phyloP scores from a whole-genome alignment of 2,329 filamentous ascomycete species.

The Trichoderma lentiforme region DNA sequence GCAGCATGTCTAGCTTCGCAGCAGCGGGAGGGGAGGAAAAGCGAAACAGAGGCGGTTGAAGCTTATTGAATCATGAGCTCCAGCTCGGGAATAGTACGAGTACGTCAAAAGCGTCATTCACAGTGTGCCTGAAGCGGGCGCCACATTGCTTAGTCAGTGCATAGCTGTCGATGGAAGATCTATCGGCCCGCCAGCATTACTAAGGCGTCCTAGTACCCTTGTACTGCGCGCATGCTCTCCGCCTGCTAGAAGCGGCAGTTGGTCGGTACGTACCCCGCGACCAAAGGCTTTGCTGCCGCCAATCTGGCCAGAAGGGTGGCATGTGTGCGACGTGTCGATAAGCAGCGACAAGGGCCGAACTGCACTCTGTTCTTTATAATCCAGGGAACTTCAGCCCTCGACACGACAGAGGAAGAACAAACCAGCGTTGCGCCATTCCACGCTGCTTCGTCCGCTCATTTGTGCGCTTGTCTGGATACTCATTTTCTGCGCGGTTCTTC shows the following conservation, averaged over 20 bases:
- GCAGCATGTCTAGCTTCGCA: background rate
- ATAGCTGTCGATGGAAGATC: background rate
- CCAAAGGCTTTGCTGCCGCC: constrained; percentile 17
- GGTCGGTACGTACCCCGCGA: constrained; percentile 13
- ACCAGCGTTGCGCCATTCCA: background rate
- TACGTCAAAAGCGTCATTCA: constrained; percentile 29
- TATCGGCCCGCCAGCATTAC: background rate
- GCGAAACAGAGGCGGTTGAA: background rate
- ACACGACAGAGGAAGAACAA: background rate
- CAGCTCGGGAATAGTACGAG: constrained; percentile 10
- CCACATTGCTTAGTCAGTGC: background rate
- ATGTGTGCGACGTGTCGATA: constrained; percentile 20
- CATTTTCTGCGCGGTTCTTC: background rate
- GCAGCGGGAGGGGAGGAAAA: background rate
- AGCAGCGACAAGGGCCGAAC: background rate
- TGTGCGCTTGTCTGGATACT: background rate
- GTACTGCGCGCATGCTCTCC: background rate
- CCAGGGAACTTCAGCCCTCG: background rate
- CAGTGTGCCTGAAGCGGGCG: constrained; percentile 26
- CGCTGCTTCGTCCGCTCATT: constrained; percentile 6
- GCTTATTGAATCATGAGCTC: constrained; percentile 19
- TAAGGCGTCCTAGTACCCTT: background rate
- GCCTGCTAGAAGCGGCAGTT: constrained; percentile 10
- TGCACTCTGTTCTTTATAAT: constrained; percentile 12
- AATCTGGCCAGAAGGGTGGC: constrained; percentile 25